Conservation (phyloP, 2,329 filamentous ascomycete genomes). For the Fusarium verticillioides region DNA sequence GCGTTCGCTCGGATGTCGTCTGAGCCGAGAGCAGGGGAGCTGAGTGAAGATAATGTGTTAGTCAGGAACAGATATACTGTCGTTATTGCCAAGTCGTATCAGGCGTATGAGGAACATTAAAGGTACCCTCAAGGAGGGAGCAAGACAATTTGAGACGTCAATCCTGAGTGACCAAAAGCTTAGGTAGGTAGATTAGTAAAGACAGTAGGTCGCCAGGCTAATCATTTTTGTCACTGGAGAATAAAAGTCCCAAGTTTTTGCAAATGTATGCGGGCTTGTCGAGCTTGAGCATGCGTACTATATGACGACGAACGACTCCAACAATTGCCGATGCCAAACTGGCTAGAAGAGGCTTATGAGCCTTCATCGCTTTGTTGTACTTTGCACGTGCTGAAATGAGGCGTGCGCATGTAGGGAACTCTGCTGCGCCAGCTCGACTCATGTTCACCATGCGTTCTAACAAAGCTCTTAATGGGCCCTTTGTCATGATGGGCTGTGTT, state of each 20-base stretch:
- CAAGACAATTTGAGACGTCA: background rate
- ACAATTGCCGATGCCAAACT: background rate
- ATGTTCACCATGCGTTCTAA: conserved; percentile 23
- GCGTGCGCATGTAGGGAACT: conserved; percentile 1
- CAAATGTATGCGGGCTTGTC: background rate
- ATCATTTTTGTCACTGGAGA: background rate
- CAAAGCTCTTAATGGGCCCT: background rate
- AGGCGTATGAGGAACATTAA: background rate
- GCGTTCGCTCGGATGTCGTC: conserved; percentile 33
- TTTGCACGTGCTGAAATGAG: conserved; percentile 8
- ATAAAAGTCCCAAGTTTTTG: background rate
- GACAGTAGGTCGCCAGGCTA: background rate
- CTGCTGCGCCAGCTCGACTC: conserved; percentile 21
- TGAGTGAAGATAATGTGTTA: conserved; percentile 32
- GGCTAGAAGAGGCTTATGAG: conserved; percentile 1
- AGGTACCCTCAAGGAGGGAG: background rate
- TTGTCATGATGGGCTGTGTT: conserved; percentile 8
- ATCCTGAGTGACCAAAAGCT: background rate
- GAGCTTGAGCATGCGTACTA: conserved; percentile 12
- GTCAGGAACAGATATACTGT: conserved; percentile 17
- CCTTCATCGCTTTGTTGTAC: conserved; percentile 18
- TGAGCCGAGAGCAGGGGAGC: conserved; percentile 41
- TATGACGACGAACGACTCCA: conserved; percentile 27
- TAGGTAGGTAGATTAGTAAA: background rate
- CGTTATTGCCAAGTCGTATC: background rate